Percentiles rank a stretch among this genome's conserved stretches.
Conservation (phyloP, 139 green algal genomes). For the Desmodesmus armatus region DNA sequence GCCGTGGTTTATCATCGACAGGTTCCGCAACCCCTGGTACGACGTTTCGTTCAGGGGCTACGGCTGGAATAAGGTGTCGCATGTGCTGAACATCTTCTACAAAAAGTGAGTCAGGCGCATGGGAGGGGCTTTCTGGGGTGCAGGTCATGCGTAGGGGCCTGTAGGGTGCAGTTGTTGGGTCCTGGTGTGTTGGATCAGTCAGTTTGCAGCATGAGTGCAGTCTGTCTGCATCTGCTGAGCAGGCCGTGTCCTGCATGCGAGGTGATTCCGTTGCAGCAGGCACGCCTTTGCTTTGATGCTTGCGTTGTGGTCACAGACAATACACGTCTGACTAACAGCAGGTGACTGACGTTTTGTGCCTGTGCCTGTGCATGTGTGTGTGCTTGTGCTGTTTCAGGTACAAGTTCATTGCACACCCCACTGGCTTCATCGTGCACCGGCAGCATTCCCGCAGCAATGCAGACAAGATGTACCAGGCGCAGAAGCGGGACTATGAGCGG, state of each 20-base stretch:
- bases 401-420: constrained; percentile 43
- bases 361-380: too few species aligned
- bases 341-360: too few species aligned
- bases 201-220: too few species aligned
- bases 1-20: constrained; percentile 68
- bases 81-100: constrained; percentile 45
- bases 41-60: constrained; percentile 67
- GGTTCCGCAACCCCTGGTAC: constrained; percentile 51
- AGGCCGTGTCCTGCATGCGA: too few species aligned
- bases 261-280: too few species aligned
- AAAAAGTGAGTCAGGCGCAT: constrained; percentile 38
- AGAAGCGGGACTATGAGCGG: constrained; percentile 47
- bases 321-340: too few species aligned
- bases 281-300: too few species aligned
- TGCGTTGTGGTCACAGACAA: too few species aligned
- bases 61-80: constrained; percentile 71
- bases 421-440: constrained; percentile 43
- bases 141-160: too few species aligned
- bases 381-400: constrained; percentile 3
- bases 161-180: too few species aligned
- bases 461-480: constrained; percentile 52
- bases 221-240: too few species aligned
- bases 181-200: too few species aligned
- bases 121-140: not conserved
- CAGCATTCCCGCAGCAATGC: constrained; percentile 45